phyloP scores from a whole-genome alignment of 306 rosid species.

The Pyrus betulifolia region DNA sequence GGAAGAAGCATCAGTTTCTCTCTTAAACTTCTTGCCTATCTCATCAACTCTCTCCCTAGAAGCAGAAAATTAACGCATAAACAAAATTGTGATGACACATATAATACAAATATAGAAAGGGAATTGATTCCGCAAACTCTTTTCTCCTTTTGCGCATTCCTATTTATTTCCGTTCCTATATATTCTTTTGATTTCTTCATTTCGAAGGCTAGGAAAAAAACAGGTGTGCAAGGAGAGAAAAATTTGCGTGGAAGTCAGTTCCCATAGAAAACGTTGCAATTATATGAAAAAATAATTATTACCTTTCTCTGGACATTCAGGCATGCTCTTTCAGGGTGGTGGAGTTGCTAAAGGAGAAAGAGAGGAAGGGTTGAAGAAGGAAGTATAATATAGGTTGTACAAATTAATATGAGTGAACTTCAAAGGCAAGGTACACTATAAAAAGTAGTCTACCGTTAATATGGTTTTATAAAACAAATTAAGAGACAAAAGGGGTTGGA shows the following conservation, averaged over 20 bases:
- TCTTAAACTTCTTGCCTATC: conserved; percentile 78
- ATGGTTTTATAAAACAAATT: conserved; percentile 29
- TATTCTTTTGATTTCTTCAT: not conserved
- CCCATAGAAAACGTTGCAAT: not conserved
- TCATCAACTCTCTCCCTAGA: conserved; percentile 67
- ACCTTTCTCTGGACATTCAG: conserved; percentile 99
- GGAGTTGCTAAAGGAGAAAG: conserved; percentile 19
- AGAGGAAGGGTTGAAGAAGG: conserved; percentile 7
- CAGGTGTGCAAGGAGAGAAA: too few species aligned
- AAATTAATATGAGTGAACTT: conserved; percentile 40
- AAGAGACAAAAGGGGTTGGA: not conserved
- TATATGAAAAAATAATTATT: conserved; percentile 6
- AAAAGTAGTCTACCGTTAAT: conserved; percentile 27
- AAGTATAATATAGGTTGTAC: conserved; percentile 33
- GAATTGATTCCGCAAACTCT: not conserved
- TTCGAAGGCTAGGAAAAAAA: not conserved
- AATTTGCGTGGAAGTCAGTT: not conserved
- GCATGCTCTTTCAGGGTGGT: conserved; percentile 59
- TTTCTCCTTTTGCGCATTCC: not conserved
- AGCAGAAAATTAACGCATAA: not conserved
- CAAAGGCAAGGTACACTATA: conserved; percentile 63
- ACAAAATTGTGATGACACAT: not conserved
- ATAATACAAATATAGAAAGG: not conserved
- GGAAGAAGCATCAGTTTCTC: conserved; percentile 57
- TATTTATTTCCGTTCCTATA: not conserved